Base-by-base conservation (phyloP, 2,329 filamentous ascomycete species). In the Podosphaera leucotricha region DNA sequence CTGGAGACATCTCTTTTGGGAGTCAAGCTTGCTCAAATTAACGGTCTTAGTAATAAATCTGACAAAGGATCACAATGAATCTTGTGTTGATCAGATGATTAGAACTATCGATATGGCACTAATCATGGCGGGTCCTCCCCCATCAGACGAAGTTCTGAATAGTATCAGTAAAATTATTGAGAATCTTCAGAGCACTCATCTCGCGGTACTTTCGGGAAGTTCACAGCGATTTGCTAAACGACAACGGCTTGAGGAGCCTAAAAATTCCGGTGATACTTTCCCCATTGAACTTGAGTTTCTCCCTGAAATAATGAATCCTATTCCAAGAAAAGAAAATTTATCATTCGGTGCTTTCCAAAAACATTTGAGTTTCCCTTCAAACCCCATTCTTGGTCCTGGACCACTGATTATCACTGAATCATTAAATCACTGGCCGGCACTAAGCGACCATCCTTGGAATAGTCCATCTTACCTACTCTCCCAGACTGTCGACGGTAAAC, bases 361-460 rank as follows among this genome's bases (percentile, higher is more conserved):
- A 1, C 71, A 80, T 55, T 68, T 84, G 57, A 62, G 64, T 36
- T 56, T 61, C 19, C 54, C 62, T 3, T 48, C 49, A 8, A 59
- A 64, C 43, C 58, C 60, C 1, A 49, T 48, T 2, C 48, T 60
- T 0, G 62, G 63, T 1, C 66, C 68, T 0, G 56, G 62, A 45
- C 84, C 87, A 0, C 51, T 92, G 3, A 66, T 94, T 8, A 75
- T 95, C 38, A 72, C 70, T 0, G 68, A 70, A 43, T 62, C 77
- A 1, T 66, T 81, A 2, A 59, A 67, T 0, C 61, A 74, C 50
- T 95, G 87, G 87, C 84, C 86, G 0, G 86, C 87, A 0, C 60
- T 79, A n/a, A 66, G 64, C 2, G 63, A 66, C 0, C 65, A 67
- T 1, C 71, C 74, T 0, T 98, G 90, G 90, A 66, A 63, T 7